phyloP scores from a whole-genome alignment of 805 yeast species.

The Ogataea saltuana region DNA sequence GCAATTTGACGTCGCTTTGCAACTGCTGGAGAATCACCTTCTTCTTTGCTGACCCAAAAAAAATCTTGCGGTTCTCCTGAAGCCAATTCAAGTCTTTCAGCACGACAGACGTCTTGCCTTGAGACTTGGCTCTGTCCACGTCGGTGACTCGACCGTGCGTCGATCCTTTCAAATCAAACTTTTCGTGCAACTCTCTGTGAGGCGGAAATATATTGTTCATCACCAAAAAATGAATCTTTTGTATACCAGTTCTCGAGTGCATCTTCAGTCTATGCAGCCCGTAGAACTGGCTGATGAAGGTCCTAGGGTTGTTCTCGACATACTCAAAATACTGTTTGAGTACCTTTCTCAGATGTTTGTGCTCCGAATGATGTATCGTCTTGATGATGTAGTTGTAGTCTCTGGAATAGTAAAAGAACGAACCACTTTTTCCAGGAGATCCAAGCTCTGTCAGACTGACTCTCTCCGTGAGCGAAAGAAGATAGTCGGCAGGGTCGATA shows the following conservation, averaged over 20 bases:
- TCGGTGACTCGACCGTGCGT: conserved; percentile 73
- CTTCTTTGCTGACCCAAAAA: conserved; percentile 72
- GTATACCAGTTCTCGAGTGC: conserved; percentile 57
- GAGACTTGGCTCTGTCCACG: conserved; percentile 33
- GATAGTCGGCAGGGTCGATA: conserved; percentile 93
- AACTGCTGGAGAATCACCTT: conserved; percentile 66
- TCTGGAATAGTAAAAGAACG: conserved; percentile 91
- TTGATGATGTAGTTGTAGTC: conserved; percentile 94
- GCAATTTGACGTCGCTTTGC: conserved; percentile 68
- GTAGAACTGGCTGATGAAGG: conserved; percentile 91
- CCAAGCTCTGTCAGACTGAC: conserved; percentile 89
- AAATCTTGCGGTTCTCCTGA: conserved; percentile 59
- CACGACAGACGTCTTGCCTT: conserved; percentile 44
- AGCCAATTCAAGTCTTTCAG: conserved; percentile 90
- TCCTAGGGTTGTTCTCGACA: conserved; percentile 80
- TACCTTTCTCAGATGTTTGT: conserved; percentile 72
- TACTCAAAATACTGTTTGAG: conserved; percentile 78
- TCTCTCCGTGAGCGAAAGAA: conserved; percentile 88
- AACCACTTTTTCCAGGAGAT: conserved; percentile 96
- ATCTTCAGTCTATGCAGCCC: conserved; percentile 92
- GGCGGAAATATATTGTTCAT: conserved; percentile 98
- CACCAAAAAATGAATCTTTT: conserved; percentile 88
- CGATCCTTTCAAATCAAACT: conserved; percentile 93
- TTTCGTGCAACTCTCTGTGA: conserved; percentile 77
- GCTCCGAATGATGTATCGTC: conserved; percentile 93